Conservation (phyloP, 371 early-diverging fungal species). For the Lichtheimia ornata region DNA sequence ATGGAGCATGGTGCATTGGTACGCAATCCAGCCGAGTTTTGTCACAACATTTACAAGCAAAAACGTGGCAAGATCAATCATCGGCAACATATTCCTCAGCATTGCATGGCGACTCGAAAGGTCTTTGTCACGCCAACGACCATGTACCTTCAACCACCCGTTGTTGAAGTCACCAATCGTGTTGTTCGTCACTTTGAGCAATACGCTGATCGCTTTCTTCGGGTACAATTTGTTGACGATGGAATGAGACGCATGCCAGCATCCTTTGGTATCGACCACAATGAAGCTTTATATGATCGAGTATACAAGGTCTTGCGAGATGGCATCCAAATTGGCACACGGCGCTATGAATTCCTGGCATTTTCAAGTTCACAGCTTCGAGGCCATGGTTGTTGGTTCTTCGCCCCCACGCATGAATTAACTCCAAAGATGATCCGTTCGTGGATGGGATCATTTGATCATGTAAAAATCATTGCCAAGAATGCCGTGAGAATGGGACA, state of each 20-base stretch:
- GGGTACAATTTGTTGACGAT: constrained; percentile 74
- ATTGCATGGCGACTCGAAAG: constrained; percentile 60
- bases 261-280: constrained; percentile 13
- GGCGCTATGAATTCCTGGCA: constrained; percentile 71
- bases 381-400: constrained; percentile 77
- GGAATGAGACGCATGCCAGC: constrained; percentile 43
- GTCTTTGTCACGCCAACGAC: constrained; percentile 63
- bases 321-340: constrained; percentile 64
- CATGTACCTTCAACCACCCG: constrained; percentile 56
- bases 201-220: constrained; percentile 61
- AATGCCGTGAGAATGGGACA: constrained; percentile 78
- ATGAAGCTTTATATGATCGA: constrained; percentile 51
- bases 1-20: constrained; percentile 28
- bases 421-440: constrained; percentile 59
- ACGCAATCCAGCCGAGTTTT: constrained; percentile 31
- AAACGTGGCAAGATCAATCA: constrained; percentile 20
- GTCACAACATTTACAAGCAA: constrained; percentile 21
- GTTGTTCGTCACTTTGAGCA: constrained; percentile 58
- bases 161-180: constrained; percentile 67
- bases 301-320: constrained; percentile 48
- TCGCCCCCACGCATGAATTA: constrained; percentile 43
- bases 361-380: constrained; percentile 72
- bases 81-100: constrained; percentile 38
- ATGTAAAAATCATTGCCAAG: constrained; percentile 72
- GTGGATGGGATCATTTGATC: constrained; percentile 77